Base-by-base conservation (phyloP, 1,284 basidiomycete genomes). In the Wallemia hederae region DNA sequence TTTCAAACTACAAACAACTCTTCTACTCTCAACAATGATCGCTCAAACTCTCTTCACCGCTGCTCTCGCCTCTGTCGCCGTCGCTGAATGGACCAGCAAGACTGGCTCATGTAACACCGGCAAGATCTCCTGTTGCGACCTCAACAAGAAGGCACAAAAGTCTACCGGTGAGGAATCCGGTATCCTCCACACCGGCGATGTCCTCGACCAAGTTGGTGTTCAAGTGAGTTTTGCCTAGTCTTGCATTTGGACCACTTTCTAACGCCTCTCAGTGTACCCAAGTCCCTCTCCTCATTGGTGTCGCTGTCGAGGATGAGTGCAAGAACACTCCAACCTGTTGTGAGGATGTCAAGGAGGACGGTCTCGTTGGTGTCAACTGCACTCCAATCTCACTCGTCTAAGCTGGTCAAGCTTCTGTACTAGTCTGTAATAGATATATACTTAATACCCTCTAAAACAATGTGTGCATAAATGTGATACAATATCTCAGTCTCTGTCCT, bases 121-220 rank as follows among this genome's bases (percentile, higher is more conserved):
- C 39, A 49, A 7, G 9, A 7, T 49, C 39, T 49, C 39, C 11
- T 49, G 39, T n/a, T 49, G 39, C 22, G 19, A 49, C 39, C 11
- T n/a, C 39, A 49, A 49, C 39, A 49, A 49, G 39, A 49, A 49
- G 39, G 39, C 22, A 5, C 39, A 49, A n/a, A 49, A 49, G 39
- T 49, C 39, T 5, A 49, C 39, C 39, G 39, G 39, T 49, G 39
- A 49, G 22, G 39, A 49, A n/a, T 11, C 9, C 11, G 39, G 39
- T 49, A 7, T 49, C 39, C 39, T 49, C 19, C 39, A 49, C 39
- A 49, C 39, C 22, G 39, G 39, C n/a, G 39, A 49, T n/a, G n/a
- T 49, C 39, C 39, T 49, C 39, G 39, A 49, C 39, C 39, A 49
- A 49, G 39, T 49, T n/a, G n/a, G n/a, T n/a, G n/a, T n/a, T n/a